Base-by-base conservation (phyloP, 2,329 filamentous ascomycete species). In the Amauroascus niger region DNA sequence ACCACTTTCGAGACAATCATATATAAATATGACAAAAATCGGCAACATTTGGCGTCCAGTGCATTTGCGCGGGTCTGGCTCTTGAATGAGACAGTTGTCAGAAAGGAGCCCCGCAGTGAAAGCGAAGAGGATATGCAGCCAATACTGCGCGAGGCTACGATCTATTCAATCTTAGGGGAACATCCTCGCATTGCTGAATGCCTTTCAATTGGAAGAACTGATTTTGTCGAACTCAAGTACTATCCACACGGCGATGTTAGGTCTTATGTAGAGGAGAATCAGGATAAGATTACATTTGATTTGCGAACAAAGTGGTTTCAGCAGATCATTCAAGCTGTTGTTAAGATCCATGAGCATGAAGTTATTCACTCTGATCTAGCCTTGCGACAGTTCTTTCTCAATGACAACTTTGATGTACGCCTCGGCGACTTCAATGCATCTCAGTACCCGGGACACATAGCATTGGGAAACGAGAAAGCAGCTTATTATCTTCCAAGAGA, bases 301-400 rank as follows among this genome's bases (percentile, higher is more conserved):
- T 13, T 33, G 6, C 16, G 11, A 33, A 8, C 3, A 24, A 33
- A 48, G 28, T 48, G 45, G 45, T 32, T 37, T 20, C 32, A 37
- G 16, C 60, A 63, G 52, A 60, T 62, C 20, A 54, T 63, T 6
- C 57, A 63, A 52, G 59, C 57, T 2, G 41, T 60, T 26, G 49
- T 30, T 20, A 16, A 58, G 22, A 60, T 62, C 18, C 58, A 63
- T 43, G 22, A 14, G 13, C 35, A 52, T 53, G 57, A 49, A 22
- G 49, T 63, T 1, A 61, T 60, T 24, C 58, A 63, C 49, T 63
- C 58, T 28, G 63, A 62, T 44, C 55, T 69, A 11, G 57, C 51
- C 6, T 49, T 62, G 2, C 52, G 55, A 6, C 56, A 63, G 37
- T 55, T 60, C 16, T 58, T 60, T 30, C 33, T 60, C 8, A 58